Base-by-base conservation (phyloP, 2,329 filamentous ascomycete species). In the Fusarium redolens region DNA sequence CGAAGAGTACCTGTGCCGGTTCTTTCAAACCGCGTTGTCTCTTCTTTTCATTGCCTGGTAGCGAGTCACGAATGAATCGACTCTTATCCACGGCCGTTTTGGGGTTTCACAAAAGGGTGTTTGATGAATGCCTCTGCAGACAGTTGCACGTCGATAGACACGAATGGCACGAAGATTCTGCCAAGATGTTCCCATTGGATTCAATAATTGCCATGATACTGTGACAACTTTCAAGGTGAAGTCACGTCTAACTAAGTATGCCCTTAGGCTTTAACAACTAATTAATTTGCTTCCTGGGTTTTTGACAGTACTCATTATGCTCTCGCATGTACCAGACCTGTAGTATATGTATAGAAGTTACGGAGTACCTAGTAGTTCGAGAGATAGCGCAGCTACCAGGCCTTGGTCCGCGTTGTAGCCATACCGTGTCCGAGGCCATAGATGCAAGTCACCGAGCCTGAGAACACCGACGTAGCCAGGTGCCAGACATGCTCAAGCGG, bases 11-110 rank as follows among this genome's bases (percentile, higher is more conserved):
- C 40, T 56, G 33, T 65, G 66, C 61, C 71, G 73, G 64, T 68
- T 66, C 60, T 57, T 69, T 66, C 55, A 67, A 60, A 58, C 63
- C 52, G 67, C 40, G 60, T 73, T 56, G 55, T 68, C 48, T 74
- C 52, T 77, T 77, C 74, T 63, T 54, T 77, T 77, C 75, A 58
- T 74, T 67, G 61, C 74, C 61, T 66, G 69, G 52, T 41, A 47
- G 44, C 31, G 20, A 44, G 31, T 52, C 54, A 38, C 15, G 38
- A 47, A 50, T 31, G 52, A 41, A 22, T 28, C 37, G 56, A 61
- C 35, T 59, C 45, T 33, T 52, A 47, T 37, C 28, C 68, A 64
- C 13, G 62, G 63, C 69, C 57, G 65, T 58, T 61, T 76, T 76
- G 64, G 65, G 65, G 72, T 72, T 75, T 61, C 62, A 65, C 63